Percentiles rank a stretch among this genome's conserved stretches.
Evolutionary conservation across 1,139 yeast genomes (phyloP).

Genomic region (Candida labiduridarum): DNA sequence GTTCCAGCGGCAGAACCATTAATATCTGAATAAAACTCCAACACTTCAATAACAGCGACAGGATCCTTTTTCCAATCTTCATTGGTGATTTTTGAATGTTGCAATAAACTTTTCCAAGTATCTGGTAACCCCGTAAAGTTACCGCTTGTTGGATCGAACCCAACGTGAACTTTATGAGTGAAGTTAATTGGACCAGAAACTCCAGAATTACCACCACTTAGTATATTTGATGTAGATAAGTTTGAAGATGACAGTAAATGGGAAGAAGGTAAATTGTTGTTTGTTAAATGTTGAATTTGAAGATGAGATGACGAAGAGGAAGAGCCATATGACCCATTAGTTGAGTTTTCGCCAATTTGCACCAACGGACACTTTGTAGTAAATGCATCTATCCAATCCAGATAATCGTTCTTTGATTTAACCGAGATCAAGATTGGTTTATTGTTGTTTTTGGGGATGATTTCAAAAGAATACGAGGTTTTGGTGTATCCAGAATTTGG

Average conservation of each 20-base stretch:
- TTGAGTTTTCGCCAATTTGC: slow-evolving; percentile 32
- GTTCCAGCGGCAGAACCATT: slow-evolving; percentile 37
- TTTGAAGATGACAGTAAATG: slow-evolving; percentile 2
- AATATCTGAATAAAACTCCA: slow-evolving; percentile 74
- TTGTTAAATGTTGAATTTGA: slow-evolving; percentile 6
- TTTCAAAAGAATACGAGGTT: slow-evolving; percentile 73
- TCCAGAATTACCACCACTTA: slow-evolving; percentile 27
- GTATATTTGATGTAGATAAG: slow-evolving; percentile 1
- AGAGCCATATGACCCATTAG: neutral
- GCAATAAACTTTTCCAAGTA: slow-evolving; percentile 73
- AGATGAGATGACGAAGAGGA: neutral
- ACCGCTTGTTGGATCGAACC: slow-evolving; percentile 71
- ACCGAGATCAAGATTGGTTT: slow-evolving; percentile 76
- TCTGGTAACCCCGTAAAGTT: slow-evolving; percentile 79
- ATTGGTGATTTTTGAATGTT: slow-evolving; percentile 77
- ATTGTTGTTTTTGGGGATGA: slow-evolving; percentile 57
- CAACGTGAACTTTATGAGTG: slow-evolving; percentile 67
- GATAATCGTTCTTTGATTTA: slow-evolving; percentile 76
- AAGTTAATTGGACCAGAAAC: slow-evolving; percentile 81
- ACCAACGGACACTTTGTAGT: slow-evolving; percentile 80
- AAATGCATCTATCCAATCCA: slow-evolving; percentile 91
- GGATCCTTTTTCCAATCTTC: slow-evolving; percentile 87
- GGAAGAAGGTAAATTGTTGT: slow-evolving; percentile 3
- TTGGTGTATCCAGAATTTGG: slow-evolving; percentile 55
- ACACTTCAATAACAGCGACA: slow-evolving; percentile 86